Percentiles rank a stretch among this genome's conserved stretches.
Evolutionary conservation across 176 grass and related monocot genomes (phyloP).

Genomic region (Aegilops sharonensis): DNA sequence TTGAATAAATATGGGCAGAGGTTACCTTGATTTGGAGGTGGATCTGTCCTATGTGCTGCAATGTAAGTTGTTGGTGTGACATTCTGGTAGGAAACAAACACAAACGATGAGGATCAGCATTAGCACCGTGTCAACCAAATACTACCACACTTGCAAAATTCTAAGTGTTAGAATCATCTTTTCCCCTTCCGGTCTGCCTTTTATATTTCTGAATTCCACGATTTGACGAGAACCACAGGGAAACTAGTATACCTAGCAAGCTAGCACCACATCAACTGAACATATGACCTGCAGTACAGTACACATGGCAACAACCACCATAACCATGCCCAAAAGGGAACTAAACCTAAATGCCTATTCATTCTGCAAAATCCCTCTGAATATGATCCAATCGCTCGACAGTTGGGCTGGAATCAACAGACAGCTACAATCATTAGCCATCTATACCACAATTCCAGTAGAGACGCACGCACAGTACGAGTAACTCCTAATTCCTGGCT

Average conservation of each 20-base stretch:
- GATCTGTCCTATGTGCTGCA: slow-evolving; percentile 71
- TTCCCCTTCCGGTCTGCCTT: neutral
- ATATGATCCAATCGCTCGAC: neutral
- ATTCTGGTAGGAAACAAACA: slow-evolving; percentile 46
- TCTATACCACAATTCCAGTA: neutral
- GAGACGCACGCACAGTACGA: neutral
- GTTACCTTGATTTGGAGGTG: slow-evolving; percentile 84
- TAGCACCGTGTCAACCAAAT: neutral
- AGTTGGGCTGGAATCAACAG: neutral
- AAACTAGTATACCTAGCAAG: neutral
- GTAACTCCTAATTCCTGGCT: neutral
- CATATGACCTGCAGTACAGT: slow-evolving; percentile 25
- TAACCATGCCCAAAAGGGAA: neutral
- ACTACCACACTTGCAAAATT: neutral
- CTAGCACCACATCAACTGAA: neutral
- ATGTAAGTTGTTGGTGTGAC: slow-evolving; percentile 62
- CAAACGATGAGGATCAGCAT: neutral
- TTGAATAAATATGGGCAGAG: neutral
- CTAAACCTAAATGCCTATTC: neutral
- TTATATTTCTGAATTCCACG: neutral
- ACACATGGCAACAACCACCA: slow-evolving; percentile 7
- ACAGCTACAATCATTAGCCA: neutral
- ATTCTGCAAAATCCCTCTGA: neutral
- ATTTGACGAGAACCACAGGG: neutral
- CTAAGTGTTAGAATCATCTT: neutral